A percentile compares a stretch with the other conserved stretches of the same genome.
These are phyloP conservation scores for Jasminum sambac DNA, from an alignment of 257 asterid species.

Conservation along the genomic window DNA sequence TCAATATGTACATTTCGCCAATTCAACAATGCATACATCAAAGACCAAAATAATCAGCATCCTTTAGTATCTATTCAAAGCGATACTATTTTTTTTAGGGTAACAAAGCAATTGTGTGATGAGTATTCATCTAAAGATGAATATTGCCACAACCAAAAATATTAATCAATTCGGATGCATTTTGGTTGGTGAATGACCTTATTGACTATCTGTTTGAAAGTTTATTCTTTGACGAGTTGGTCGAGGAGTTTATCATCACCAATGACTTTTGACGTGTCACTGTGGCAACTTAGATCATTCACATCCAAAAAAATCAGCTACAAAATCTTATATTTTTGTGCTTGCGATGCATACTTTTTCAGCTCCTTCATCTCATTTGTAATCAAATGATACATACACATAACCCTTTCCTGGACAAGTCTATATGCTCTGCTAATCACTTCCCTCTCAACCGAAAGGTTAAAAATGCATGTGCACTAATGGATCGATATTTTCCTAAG, in stretches of 20 bases:
- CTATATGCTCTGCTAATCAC: slow-evolving; percentile 61
- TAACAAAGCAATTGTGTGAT: too few species aligned
- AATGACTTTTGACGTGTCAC: not conserved
- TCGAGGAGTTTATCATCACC: too few species aligned
- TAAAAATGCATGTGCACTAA: slow-evolving; percentile 72
- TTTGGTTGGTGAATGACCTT: too few species aligned
- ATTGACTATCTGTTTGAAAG: not conserved
- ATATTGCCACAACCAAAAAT: too few species aligned
- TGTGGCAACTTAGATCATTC: slow-evolving; percentile 2
- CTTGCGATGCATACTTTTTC: slow-evolving; percentile 33
- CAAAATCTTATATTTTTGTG: slow-evolving; percentile 42
- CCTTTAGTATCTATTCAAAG: too few species aligned
- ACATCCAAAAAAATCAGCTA: slow-evolving; percentile 40
- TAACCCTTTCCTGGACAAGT: slow-evolving; percentile 52
- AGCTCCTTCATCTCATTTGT: slow-evolving; percentile 45
- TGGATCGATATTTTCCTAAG: slow-evolving; percentile 51
- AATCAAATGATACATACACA: slow-evolving; percentile 49
- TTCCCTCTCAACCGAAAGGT: slow-evolving; percentile 60
- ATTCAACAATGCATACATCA: too few species aligned
- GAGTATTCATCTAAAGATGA: too few species aligned
- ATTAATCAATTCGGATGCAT: too few species aligned
- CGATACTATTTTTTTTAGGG: too few species aligned
- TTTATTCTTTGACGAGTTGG: too few species aligned
- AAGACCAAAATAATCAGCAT: too few species aligned
- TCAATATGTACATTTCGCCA: too few species aligned